phyloP scores from a whole-genome alignment of 148 eudicot genomes.

The Amaranthus palmeri region DNA sequence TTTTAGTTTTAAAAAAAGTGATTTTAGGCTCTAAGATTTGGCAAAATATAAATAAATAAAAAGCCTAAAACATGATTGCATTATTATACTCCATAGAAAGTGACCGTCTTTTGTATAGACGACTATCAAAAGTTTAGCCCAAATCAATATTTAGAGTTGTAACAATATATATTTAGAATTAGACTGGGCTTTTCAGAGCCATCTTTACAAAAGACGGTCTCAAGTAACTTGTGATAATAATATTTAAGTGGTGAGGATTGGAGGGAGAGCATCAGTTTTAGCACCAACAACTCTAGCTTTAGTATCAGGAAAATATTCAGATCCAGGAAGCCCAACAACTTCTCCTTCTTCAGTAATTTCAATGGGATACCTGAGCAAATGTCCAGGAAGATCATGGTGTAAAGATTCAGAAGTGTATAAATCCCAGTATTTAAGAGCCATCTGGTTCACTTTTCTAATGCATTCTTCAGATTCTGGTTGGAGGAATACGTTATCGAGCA shows the following conservation, averaged over 20 bases:
- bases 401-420: slow-evolving; percentile 29
- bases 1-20: no score
- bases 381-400: slow-evolving; percentile 39
- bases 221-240: neutral
- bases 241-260: slow-evolving; percentile 46
- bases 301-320: slow-evolving; percentile 32
- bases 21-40: no score
- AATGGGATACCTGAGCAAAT: slow-evolving; percentile 40
- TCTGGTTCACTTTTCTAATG: slow-evolving; percentile 38
- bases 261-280: slow-evolving; percentile 35
- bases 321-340: slow-evolving; percentile 34
- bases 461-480: slow-evolving; percentile 38
- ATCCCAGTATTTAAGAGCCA: slow-evolving; percentile 38
- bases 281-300: slow-evolving; percentile 31
- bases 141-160: no score
- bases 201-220: no score
- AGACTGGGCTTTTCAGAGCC: no score
- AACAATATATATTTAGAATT: no score
- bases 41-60: no score
- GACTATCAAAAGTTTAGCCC: no score
- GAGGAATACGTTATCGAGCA: slow-evolving; percentile 28
- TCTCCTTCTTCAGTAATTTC: slow-evolving; percentile 29
- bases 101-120: no score
- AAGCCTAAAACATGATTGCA: no score
- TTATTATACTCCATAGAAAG: neutral